These are phyloP conservation scores for Trypanosoma cruzi DNA, from an alignment of 208 protist species.

Conservation along the genomic window DNA sequence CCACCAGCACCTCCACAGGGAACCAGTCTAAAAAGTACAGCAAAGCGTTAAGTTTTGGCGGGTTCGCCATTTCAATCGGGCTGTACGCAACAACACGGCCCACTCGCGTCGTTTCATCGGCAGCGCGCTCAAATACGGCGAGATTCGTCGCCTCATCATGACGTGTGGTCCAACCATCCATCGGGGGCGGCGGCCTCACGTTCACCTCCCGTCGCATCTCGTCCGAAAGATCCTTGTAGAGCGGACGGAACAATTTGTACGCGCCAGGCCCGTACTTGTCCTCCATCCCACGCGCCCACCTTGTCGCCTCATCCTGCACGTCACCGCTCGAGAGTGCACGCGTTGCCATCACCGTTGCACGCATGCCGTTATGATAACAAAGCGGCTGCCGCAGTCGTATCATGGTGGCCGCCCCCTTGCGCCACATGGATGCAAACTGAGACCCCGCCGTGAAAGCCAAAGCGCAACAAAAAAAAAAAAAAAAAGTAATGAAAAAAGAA, in stretches of 20 bases:
- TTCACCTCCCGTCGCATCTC: constrained; percentile 72
- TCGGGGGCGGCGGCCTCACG: constrained; percentile 71
- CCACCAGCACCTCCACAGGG: constrained; percentile 72
- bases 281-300: constrained; percentile 44
- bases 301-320: constrained; percentile 29
- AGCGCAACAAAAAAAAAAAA: neutral
- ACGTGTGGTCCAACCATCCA: constrained; percentile 48
- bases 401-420: neutral
- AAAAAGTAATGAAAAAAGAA: neutral
- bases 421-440: constrained; percentile 9
- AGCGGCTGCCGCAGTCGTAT: neutral
- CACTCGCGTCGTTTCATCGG: constrained; percentile 35
- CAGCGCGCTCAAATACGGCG: constrained; percentile 48
- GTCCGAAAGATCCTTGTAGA: constrained; percentile 86
- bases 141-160: constrained; percentile 52
- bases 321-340: constrained; percentile 33
- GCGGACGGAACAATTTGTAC: constrained; percentile 72
- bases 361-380: neutral
- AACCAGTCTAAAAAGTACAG: constrained; percentile 82
- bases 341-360: neutral
- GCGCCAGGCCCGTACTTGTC: constrained; percentile 68
- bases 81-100: constrained; percentile 62
- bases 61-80: constrained; percentile 60
- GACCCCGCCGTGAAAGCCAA: neutral
- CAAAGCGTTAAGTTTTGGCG: constrained; percentile 54